Evolutionary conservation across 768 basidiomycete species (phyloP).

Genomic region (Agrocybe praecox): DNA sequence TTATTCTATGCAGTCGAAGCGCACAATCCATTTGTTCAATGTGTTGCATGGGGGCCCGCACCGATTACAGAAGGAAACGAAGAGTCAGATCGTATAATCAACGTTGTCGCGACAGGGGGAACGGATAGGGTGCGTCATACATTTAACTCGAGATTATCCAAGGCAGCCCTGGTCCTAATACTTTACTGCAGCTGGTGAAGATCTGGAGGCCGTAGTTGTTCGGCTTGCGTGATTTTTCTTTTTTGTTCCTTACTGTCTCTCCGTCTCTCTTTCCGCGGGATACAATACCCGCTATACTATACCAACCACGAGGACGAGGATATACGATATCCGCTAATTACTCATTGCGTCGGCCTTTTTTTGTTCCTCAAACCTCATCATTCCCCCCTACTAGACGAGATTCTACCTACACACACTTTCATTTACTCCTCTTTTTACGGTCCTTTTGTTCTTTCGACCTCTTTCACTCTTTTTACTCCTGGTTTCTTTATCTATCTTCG

Average conservation of each 20-base stretch:
- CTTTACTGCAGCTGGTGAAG: slow-evolving; percentile 19
- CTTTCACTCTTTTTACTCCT: too few species aligned
- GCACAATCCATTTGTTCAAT: slow-evolving; percentile 82
- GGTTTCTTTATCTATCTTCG: background rate
- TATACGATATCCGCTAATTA: background rate
- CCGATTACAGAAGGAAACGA: slow-evolving; percentile 35
- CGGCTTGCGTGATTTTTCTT: background rate
- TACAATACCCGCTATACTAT: background rate
- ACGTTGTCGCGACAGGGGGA: slow-evolving; percentile 70
- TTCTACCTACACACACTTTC: background rate
- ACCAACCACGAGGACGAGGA: background rate
- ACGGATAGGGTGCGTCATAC: slow-evolving; percentile 51
- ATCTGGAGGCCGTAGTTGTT: slow-evolving; percentile 22
- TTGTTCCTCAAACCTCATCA: background rate
- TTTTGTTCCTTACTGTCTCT: background rate
- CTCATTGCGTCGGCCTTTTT: background rate
- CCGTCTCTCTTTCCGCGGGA: background rate
- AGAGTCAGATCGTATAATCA: slow-evolving; percentile 62
- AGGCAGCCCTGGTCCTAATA: background rate
- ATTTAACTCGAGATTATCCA: background rate
- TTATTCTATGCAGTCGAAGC: slow-evolving; percentile 58
- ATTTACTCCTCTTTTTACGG: background rate
- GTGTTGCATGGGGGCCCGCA: slow-evolving; percentile 75
- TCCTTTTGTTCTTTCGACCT: background rate
- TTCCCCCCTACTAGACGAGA: background rate